These are phyloP conservation scores for Phytophthora fragariae DNA, from an alignment of 352 stramenopile species.

Conservation along the genomic window DNA sequence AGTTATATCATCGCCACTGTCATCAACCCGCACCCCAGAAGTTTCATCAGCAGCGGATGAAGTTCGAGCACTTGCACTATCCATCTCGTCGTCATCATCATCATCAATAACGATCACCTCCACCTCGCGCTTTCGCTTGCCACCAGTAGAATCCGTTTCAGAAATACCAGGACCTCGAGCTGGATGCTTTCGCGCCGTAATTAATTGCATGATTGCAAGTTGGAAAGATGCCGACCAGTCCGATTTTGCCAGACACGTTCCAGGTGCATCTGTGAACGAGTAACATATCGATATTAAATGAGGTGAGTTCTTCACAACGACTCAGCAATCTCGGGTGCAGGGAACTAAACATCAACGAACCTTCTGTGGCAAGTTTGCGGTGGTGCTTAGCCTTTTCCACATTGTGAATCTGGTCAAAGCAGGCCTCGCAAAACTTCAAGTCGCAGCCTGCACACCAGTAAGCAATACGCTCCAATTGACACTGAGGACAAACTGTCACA, in stretches of 20 bases:
- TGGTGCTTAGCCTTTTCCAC: slow-evolving; percentile 44
- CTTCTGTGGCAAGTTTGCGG: slow-evolving; percentile 51
- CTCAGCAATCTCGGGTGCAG: too few species aligned
- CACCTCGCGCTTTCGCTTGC: slow-evolving; percentile 62
- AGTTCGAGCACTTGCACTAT: slow-evolving; percentile 1
- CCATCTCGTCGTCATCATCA: slow-evolving; percentile 24
- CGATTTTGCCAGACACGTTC: slow-evolving; percentile 45
- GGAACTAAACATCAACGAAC: slow-evolving; percentile 17
- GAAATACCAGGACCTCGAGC: background rate
- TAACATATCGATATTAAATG: too few species aligned
- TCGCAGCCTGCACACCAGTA: slow-evolving; percentile 73
- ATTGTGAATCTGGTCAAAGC: slow-evolving; percentile 59
- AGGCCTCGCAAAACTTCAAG: slow-evolving; percentile 68
- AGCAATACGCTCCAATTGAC: slow-evolving; percentile 47
- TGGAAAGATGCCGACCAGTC: slow-evolving; percentile 61
- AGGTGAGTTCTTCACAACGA: too few species aligned
- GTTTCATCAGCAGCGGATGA: background rate
- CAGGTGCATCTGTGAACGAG: slow-evolving; percentile 42
- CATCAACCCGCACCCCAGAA: background rate
- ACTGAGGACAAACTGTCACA: slow-evolving; percentile 69
- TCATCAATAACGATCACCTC: slow-evolving; percentile 76
- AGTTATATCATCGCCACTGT: background rate
- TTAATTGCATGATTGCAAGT: slow-evolving; percentile 47
- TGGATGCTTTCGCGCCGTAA: slow-evolving; percentile 21
- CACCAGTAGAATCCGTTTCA: slow-evolving; percentile 6